Evolutionary conservation across 345 rosid genomes (phyloP).

Genomic region (Bruguiera sexangula): DNA sequence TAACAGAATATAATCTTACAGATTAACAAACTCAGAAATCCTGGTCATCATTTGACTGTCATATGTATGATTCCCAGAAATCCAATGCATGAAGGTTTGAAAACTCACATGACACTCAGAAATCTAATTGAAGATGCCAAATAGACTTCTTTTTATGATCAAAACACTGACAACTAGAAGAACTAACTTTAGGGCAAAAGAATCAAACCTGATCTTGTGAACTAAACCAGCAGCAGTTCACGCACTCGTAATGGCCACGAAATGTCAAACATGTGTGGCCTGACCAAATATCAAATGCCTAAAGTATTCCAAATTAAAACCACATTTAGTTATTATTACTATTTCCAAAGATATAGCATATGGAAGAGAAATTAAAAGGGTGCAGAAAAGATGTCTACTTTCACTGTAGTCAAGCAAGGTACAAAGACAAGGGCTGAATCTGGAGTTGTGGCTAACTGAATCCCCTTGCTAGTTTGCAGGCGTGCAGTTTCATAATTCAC

Average conservation of each 20-base stretch:
- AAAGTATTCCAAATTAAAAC: slow-evolving; percentile 13
- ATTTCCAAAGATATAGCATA: slow-evolving; percentile 1
- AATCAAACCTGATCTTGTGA: slow-evolving; percentile 72
- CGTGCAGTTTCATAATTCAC: slow-evolving; percentile 87
- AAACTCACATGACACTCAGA: background rate
- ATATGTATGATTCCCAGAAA: background rate
- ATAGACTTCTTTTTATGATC: background rate
- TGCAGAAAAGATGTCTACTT: slow-evolving; percentile 38
- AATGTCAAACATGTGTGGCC: slow-evolving; percentile 55
- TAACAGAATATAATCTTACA: background rate
- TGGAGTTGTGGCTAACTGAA: slow-evolving; percentile 61
- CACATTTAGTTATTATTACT: background rate
- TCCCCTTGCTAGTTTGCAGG: slow-evolving; percentile 67
- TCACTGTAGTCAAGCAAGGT: slow-evolving; percentile 80
- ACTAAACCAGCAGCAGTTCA: slow-evolving; percentile 76
- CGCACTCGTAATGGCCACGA: slow-evolving; percentile 81
- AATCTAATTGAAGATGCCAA: background rate
- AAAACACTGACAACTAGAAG: background rate
- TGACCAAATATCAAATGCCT: slow-evolving; percentile 88
- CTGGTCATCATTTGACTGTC: slow-evolving; percentile 3
- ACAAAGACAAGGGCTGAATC: slow-evolving; percentile 74
- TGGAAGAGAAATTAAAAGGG: slow-evolving; percentile 1
- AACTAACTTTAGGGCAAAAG: background rate
- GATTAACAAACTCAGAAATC: background rate
- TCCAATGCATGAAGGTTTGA: background rate